These are phyloP conservation scores for Stenogyne calaminthoides DNA, from an alignment of 305 asterid genomes.

Conservation along the genomic window DNA sequence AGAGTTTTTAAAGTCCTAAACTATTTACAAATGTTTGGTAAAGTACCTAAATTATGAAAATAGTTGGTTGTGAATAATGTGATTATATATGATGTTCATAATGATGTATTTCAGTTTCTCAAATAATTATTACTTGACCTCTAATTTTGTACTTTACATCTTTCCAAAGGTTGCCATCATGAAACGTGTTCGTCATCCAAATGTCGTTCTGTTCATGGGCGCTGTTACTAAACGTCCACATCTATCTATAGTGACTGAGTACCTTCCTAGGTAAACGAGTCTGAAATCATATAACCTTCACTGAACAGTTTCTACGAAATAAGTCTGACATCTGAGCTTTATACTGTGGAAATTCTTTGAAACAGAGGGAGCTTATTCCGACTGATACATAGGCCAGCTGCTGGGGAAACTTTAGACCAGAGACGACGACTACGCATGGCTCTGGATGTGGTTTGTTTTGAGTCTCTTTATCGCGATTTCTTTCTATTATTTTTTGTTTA, in stretches of 20 bases:
- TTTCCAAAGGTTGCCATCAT: slow-evolving; percentile 80
- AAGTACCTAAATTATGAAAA: neutral
- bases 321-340: slow-evolving; percentile 24
- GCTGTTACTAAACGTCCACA: slow-evolving; percentile 92
- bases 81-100: neutral
- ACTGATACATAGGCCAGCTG: slow-evolving; percentile 83
- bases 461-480: neutral
- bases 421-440: slow-evolving; percentile 88
- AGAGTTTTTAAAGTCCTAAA: too few relatives aligned
- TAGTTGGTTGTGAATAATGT: neutral
- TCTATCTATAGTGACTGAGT: slow-evolving; percentile 91
- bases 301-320: neutral
- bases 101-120: neutral
- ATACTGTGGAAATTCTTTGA: slow-evolving; percentile 23
- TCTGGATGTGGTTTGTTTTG: slow-evolving; percentile 77
- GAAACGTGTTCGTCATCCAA: slow-evolving; percentile 99
- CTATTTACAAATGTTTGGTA: neutral
- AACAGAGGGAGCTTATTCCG: slow-evolving; percentile 91
- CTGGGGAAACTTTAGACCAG: slow-evolving; percentile 71
- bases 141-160: neutral
- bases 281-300: neutral
- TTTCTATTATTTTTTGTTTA: neutral
- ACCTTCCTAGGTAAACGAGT: slow-evolving; percentile 70
- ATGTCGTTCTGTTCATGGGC: slow-evolving; percentile 97
- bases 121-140: neutral